phyloP scores from a whole-genome alignment of 306 rosid genomes.

The Cucumis hystrix region DNA sequence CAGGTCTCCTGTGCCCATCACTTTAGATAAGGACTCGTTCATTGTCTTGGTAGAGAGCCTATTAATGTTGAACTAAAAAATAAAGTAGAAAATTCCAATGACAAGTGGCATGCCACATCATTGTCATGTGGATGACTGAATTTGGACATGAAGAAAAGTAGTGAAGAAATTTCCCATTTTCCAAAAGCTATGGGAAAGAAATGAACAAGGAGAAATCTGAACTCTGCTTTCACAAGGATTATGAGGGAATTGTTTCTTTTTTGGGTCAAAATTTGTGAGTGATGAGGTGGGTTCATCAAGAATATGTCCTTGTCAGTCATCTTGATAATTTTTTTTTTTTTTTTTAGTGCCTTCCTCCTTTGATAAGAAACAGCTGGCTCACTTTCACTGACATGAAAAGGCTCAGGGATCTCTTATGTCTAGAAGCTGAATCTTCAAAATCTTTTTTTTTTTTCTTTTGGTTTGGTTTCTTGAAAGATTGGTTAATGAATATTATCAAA shows the following conservation, averaged over 20 bases:
- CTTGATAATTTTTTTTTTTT: not conserved
- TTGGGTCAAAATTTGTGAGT: not conserved
- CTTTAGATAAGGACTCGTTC: not conserved
- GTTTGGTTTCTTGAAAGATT: not conserved
- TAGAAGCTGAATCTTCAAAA: constrained; percentile 1
- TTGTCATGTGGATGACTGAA: not conserved
- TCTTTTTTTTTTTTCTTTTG: not conserved
- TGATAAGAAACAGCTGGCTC: not conserved
- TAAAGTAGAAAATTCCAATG: not conserved
- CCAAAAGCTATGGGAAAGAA: not conserved
- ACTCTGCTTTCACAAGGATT: not conserved
- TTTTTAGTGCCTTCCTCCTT: not conserved
- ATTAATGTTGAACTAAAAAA: not conserved
- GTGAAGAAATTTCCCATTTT: not conserved
- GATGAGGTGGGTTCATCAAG: not conserved
- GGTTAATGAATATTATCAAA: not conserved
- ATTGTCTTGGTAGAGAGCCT: not conserved
- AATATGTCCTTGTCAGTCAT: not conserved
- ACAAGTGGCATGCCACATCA: constrained; percentile 4
- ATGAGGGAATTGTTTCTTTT: not conserved
- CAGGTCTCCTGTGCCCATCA: not conserved
- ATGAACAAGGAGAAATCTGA: not conserved
- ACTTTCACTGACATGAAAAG: not conserved
- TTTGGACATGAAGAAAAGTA: not conserved
- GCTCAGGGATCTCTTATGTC: not conserved